These are phyloP conservation scores for Pythium utonaiense DNA, from an alignment of 352 stramenopile species.

Conservation along the genomic window DNA sequence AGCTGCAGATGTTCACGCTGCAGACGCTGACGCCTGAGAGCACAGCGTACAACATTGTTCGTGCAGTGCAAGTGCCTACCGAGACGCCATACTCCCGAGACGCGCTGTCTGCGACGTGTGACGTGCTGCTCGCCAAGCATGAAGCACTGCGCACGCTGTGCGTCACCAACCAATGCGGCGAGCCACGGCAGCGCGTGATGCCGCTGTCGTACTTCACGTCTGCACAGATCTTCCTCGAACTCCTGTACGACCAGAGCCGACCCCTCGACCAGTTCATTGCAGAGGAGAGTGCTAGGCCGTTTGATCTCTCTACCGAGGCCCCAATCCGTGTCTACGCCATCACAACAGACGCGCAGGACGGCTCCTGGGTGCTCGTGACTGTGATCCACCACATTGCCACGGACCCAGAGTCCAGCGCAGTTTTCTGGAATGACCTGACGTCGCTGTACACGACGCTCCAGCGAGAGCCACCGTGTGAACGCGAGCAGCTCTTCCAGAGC, in stretches of 20 bases:
- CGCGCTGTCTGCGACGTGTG: slow-evolving; percentile 26
- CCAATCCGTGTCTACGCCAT: slow-evolving; percentile 41
- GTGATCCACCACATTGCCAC: slow-evolving; percentile 63
- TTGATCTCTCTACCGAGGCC: slow-evolving; percentile 32
- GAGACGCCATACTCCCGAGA: slow-evolving; percentile 16
- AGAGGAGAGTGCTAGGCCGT: slow-evolving; percentile 21
- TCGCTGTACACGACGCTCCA: slow-evolving; percentile 21
- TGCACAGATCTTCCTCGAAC: background rate
- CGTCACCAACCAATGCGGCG: slow-evolving; percentile 21
- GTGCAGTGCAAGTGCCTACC: slow-evolving; percentile 28
- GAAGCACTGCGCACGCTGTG: slow-evolving; percentile 48
- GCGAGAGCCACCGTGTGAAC: background rate
- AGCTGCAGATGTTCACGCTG: slow-evolving; percentile 60
- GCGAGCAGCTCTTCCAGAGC: background rate
- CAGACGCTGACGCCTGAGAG: slow-evolving; percentile 37
- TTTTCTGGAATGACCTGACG: slow-evolving; percentile 46
- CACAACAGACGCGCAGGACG: background rate
- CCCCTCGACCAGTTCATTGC: slow-evolving; percentile 26
- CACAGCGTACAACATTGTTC: slow-evolving; percentile 50
- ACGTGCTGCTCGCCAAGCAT: slow-evolving; percentile 37
- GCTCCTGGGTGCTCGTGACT: slow-evolving; percentile 31
- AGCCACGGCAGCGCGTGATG: slow-evolving; percentile 33
- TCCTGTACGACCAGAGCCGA: background rate
- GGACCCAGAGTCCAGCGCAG: slow-evolving; percentile 35
- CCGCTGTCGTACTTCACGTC: slow-evolving; percentile 17